Percentiles rank a stretch among this genome's conserved stretches.
Evolutionary conservation across 2,329 filamentous ascomycete genomes (phyloP).

Genomic region (Trichophyton verrucosum): DNA sequence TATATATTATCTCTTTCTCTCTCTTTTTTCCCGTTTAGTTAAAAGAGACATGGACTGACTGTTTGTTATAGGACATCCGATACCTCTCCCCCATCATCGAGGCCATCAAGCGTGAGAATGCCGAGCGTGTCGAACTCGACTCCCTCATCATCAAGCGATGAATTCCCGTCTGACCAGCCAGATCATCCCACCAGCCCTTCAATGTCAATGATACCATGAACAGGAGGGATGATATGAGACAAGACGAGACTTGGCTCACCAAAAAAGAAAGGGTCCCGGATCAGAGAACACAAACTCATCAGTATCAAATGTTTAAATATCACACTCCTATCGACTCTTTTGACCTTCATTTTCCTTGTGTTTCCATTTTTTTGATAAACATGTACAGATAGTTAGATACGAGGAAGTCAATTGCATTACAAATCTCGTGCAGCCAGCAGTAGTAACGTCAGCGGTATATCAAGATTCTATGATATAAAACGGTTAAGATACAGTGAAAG

Average conservation of each 20-base stretch:
- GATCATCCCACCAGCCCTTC: background rate
- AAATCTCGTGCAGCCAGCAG: too few relatives aligned
- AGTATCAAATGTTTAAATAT: background rate
- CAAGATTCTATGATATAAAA: too few relatives aligned
- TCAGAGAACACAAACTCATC: background rate
- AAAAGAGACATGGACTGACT: background rate
- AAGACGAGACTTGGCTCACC: background rate
- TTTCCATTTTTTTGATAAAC: constrained; percentile 7
- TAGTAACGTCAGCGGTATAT: too few relatives aligned
- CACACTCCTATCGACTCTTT: background rate
- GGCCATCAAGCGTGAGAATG: constrained; percentile 54
- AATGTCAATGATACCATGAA: background rate
- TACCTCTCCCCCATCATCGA: constrained; percentile 57
- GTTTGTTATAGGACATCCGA: constrained; percentile 44
- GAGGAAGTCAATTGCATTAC: too few relatives aligned
- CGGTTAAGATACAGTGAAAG: background rate
- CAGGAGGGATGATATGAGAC: background rate
- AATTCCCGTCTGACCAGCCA: background rate
- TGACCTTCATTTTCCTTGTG: background rate
- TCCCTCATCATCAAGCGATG: constrained; percentile 44
- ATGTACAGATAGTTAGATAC: constrained; percentile 5
- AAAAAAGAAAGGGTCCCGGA: background rate
- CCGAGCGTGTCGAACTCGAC: constrained; percentile 58
- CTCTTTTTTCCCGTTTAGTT: background rate
- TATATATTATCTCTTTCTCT: constrained; percentile 1